Evolutionary conservation across 164 flowering plant genomes (phyloP), one percentile per base, ranked within the genome.

Genomic region (Pachysandra terminalis): DNA sequence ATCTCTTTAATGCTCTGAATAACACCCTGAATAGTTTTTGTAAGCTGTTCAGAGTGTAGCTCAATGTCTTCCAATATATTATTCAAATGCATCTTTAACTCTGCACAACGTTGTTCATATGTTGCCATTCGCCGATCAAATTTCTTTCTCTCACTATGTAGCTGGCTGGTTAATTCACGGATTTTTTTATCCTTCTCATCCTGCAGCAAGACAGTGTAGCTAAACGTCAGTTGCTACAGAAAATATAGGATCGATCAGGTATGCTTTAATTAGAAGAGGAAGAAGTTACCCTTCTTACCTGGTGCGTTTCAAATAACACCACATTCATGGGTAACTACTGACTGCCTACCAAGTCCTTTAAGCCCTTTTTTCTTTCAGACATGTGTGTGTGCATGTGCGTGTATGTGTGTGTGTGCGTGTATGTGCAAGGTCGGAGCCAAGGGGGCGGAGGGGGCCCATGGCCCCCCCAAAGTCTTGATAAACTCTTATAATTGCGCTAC

Each of bases 181-280:
- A 81, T 81, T 64, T 71, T 77, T 64, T 67, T 76, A 71, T 81
- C 84, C 68, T 79, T 81, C 64, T 79, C 82, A 58, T 81, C 84
- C 84, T 81, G 81, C 73, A 56, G 72, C 37, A 24, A 32, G 28
- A 25, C 53, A 59, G 25, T 13, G n/a, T n/a, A n/a, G 21, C 25
- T 26, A n/a, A 22, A 27, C 28, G 10, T 60, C 14, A 70, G 19
- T 37, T 24, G 19, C 26, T 9, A 41, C 19, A 68, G 22, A 19
- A 58, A 45, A 67, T 10, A 9, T n/a, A 0, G 17, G 51, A 45
- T 45, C 17, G 1, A 45, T 5, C 9, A 45, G 51, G 6, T 15
- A 45, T 3, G 37, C 37, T 32, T 32, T 45, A 45, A 45, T 10
- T 12, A 45, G 14, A 45, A 45, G 4, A 12, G 51, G 10, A 45